Evolutionary conservation across 83 land plant species (phyloP), one percentile per base, ranked within the genome.

Genomic region (Picea mariana): DNA sequence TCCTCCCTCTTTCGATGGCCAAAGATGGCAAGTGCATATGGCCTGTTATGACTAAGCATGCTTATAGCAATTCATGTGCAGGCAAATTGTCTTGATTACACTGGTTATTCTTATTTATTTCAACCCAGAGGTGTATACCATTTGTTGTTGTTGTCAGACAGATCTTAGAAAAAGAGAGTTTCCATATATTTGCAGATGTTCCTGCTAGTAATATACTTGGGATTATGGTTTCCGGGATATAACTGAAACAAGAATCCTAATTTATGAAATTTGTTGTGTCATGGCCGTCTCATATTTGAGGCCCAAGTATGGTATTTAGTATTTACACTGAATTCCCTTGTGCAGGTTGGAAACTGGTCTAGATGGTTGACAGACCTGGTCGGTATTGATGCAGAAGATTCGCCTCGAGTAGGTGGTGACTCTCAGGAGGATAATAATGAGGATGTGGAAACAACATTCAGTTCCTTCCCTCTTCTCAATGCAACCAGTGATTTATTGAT

Each of bases 311-410:
- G 47, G 75, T 69, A 47, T 75, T 75, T 38, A 75, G 75, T 69
- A 47, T 75, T 75, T 38, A 75, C 23, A 21, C 59, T 49, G 21
- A 71, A 47, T 75, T 75, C 26, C 64, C 77, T 21, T 73, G 49
- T 79, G 68, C 92, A 97, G 99, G 90, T 97, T 78, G 94, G 93
- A 4, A 95, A 83, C 81, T 97, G 99, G 97, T 95, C 99, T 18
- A 94, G 95, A 86, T 94, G 90, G 91, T 84, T 97, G 40, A 87
- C 89, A 71, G 91, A 92, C 66, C 80, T 94, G 6, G 86, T 90
- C 67, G 93, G 92, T 17, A 82, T 87, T 78, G 94, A 93, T 83
- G 87, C 59, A 40, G 90, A 88, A 67, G 93, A 90, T 26, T 38
- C 72, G 31, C 52, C 59, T 63, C 67, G 75, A 67, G 82, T 67